These are phyloP conservation scores for Ascochyta viciae-villosae DNA, from an alignment of 2,329 filamentous ascomycete genomes.

Conservation along the genomic window DNA sequence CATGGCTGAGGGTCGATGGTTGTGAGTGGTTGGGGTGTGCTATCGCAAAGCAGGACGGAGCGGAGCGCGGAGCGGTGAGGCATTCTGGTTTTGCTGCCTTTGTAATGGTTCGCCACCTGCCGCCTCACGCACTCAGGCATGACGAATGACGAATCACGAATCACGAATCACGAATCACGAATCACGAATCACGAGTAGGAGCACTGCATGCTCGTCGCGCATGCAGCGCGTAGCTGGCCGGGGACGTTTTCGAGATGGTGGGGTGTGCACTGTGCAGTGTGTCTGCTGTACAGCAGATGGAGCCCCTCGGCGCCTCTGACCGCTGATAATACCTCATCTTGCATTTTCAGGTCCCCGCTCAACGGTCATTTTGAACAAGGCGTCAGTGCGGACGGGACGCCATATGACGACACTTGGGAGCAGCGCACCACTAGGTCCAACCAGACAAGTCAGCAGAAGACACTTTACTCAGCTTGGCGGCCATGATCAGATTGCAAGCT, in stretches of 20 bases:
- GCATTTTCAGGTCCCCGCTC: constrained; percentile 10
- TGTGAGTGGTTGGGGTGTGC: constrained; percentile 8
- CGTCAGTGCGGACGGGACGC: constrained; percentile 24
- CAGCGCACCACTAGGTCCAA: constrained; percentile 4
- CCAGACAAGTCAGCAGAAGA: constrained; percentile 25
- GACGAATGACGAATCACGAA: not conserved
- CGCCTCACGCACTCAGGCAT: not conserved
- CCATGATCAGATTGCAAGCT: constrained; percentile 29
- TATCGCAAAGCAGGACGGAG: not conserved
- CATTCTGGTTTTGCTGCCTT: not conserved
- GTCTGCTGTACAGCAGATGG: constrained; percentile 4
- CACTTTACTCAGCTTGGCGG: constrained; percentile 32
- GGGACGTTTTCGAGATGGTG: constrained; percentile 13
- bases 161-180: not conserved
- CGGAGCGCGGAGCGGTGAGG: constrained; percentile 15
- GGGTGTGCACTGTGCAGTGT: not conserved
- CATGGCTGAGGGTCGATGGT: constrained; percentile 1
- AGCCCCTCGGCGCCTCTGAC: constrained; percentile 18
- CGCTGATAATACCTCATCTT: constrained; percentile 30
- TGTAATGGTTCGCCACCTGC: constrained; percentile 12
- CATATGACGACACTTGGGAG: constrained; percentile 24
- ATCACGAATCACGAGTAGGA: not conserved
- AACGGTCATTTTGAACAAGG: not conserved
- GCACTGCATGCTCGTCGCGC: constrained; percentile 12
- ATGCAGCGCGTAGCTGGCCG: constrained; percentile 13